phyloP scores from a whole-genome alignment of 2,329 filamentous ascomycete species.

The Arthroderma sp. region DNA sequence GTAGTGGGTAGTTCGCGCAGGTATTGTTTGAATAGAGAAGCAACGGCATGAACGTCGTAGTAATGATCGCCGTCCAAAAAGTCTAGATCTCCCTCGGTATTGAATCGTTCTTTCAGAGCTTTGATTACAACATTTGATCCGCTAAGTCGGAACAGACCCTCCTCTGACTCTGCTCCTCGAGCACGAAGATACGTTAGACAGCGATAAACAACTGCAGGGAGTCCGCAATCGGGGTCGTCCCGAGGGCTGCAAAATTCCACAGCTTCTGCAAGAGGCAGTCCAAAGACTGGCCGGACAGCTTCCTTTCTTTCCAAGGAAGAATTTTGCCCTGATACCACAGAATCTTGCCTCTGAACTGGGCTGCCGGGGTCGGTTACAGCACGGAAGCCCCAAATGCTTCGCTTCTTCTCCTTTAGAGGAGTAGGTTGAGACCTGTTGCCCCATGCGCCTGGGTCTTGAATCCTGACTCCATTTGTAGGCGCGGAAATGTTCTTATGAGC shows the following conservation, averaged over 20 bases:
- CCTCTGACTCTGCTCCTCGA: constrained; percentile 69
- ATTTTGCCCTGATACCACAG: constrained; percentile 27
- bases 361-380: constrained; percentile 52
- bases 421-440: constrained; percentile 52
- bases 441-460: constrained; percentile 72
- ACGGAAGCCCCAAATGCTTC: constrained; percentile 54
- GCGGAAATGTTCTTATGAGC: constrained; percentile 56
- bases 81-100: constrained; percentile 81
- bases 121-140: constrained; percentile 96
- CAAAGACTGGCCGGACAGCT: constrained; percentile 62
- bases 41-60: constrained; percentile 91
- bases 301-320: constrained; percentile 37
- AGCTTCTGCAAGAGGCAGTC: constrained; percentile 71
- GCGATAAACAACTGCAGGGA: constrained; percentile 88
- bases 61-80: constrained; percentile 66
- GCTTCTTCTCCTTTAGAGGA: constrained; percentile 67
- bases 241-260: constrained; percentile 63
- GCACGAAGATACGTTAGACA: constrained; percentile 85
- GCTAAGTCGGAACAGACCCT: constrained; percentile 92
- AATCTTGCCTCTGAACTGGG: constrained; percentile 19
- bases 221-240: constrained; percentile 54
- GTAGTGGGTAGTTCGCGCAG: constrained; percentile 82
- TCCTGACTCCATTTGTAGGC: constrained; percentile 70
- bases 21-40: constrained; percentile 86
- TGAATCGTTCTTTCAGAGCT: constrained; percentile 80